Evolutionary conservation across 2,329 filamentous ascomycete species (phyloP), one percentile per base, ranked within the genome.

Genomic region (Septoria linicola): DNA sequence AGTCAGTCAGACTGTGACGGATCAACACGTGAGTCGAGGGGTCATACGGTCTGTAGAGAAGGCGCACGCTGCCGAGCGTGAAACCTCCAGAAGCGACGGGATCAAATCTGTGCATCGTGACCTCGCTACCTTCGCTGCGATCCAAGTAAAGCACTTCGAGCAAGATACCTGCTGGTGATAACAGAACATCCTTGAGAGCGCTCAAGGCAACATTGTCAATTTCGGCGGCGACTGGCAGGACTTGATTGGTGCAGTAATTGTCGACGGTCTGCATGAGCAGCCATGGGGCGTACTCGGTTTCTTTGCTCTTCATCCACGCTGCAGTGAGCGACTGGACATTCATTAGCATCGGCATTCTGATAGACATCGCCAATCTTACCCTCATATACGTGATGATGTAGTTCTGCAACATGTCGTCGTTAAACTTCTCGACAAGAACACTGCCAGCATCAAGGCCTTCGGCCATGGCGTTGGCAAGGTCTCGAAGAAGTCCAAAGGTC

Each of bases 71-170:
- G 73, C 91, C 65, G 77, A 67, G 59, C 11, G 78, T 54, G 79
- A 68, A 67, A 44, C 58, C 64, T 10, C 68, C 67, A 46, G 61
- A 53, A 25, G 66, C 61, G 68, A 66, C 63, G n/a, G 72, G 71
- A 51, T 76, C 83, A 62, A 87, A 82, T 17, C 79, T 79, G 66
- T 87, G 84, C 25, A 78, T 80, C 65, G 88, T 95, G 63, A 89
- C 88, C 62, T 87, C 79, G 40, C 80, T 78, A 14, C 90, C 91
- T 39, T 83, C 77, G 63, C 88, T 96, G 61, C 89, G 83, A 67
- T 97, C 93, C 7, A 99, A 81, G 67, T 97, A 96, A 47, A 89
- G 83, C 56, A 97, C 88, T 66, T 96, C 89, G 16, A 97, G 80
- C 3, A 85, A 83, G 57, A 96, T 82, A 13, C 84, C 83, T 42